Evolutionary conservation across 2,329 filamentous ascomycete genomes (phyloP), one percentile per base, ranked within the genome.

Genomic region (Talaromyces albobiverticillius): DNA sequence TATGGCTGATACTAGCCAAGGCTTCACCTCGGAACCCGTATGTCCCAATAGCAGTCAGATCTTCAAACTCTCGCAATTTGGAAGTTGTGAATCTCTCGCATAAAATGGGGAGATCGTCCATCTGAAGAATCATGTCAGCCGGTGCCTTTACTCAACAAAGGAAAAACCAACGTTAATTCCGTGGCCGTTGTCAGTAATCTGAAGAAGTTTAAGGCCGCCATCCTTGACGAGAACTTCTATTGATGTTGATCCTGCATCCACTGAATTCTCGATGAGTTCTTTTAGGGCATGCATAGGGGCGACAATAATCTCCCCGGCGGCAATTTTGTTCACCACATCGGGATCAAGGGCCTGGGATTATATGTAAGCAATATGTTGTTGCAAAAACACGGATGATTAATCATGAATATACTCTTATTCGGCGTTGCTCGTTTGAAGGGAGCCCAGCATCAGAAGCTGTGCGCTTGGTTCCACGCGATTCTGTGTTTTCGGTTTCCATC

Each of bases 11-110:
- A 73, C 94, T 97, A 13, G 94, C 94, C 52, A 99, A 76, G 3
- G 94, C 94, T 73, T 99, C 94, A 53, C 94, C 94, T 51, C 94
- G 88, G 67, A 99, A 99, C n/a, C 94, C 94, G 70, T 99, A 99
- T 1, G 94, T 97, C 48, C 86, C 87, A 60, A 99, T 97, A 4
- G 86, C 89, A 38, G 84, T 84, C 46, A 99, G 78, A 69, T 99
- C 94, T 69, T 97, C 93, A 62, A 99, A 99, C 4, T 84, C 83
- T 62, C 94, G 91, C 55, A 99, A 80, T 69, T 99, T 99, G 11
- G 93, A 97, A 0, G 94, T 99, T 9, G 94, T 99, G 68, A 96
- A 96, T 48, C 94, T 86, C 70, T 97, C 91, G 67, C 94, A 99
- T 3, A 99, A 79, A 55, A 99, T 95, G 1, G 88, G 80, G 57